A percentile compares a stretch with the other conserved stretches of the same genome.
These are phyloP conservation scores for Alternaria postmessia DNA, from an alignment of 2,329 filamentous ascomycete species.

Conservation along the genomic window DNA sequence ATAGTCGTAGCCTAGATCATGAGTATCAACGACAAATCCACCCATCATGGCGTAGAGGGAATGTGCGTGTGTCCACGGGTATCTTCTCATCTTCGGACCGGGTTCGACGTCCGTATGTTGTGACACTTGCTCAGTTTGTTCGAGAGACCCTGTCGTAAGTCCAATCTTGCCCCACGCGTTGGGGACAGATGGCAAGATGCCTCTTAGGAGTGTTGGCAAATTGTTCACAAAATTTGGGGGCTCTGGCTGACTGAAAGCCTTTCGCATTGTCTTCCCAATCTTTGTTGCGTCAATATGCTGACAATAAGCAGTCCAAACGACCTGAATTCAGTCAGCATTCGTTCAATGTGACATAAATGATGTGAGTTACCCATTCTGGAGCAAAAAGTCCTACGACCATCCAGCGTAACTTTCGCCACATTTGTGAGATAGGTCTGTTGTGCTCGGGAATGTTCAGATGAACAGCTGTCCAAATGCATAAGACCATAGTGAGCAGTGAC, in stretches of 20 bases:
- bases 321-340: neutral
- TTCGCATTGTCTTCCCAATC: fast-evolving
- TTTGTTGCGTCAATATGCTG: fast-evolving
- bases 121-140: neutral
- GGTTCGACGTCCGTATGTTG: neutral
- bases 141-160: neutral
- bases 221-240: no score
- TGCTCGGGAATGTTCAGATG: neutral
- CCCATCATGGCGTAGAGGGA: neutral
- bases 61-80: neutral
- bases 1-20: no score
- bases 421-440: no score
- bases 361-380: neutral
- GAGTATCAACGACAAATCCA: neutral
- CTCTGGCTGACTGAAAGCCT: neutral
- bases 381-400: neutral
- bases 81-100: fast-evolving
- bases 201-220: no score
- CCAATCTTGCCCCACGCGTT: no score
- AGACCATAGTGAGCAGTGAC: no score
- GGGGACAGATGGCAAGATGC: no score
- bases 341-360: no score
- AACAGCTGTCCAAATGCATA: neutral
- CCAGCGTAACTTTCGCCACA: neutral
- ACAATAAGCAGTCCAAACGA: neutral